Evolutionary conservation across 2,329 filamentous ascomycete species (phyloP), one percentile per base, ranked within the genome.

Genomic region (Apiospora phragmitis): DNA sequence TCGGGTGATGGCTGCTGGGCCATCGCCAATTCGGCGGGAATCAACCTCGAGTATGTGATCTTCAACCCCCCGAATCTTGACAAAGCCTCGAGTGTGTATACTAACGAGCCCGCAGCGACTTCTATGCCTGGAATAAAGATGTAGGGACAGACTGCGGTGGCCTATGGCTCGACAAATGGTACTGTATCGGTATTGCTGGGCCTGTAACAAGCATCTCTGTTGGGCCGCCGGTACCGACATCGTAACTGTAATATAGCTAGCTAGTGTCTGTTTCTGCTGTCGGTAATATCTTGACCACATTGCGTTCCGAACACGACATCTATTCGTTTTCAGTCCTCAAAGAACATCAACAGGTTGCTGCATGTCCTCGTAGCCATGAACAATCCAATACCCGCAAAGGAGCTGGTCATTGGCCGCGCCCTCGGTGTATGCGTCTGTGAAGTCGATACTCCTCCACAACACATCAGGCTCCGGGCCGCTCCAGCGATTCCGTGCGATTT

Each of bases 1-100:
- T 45, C 65, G 5, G 68, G 65, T 14, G 70, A 70, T 32, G 65
- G 65, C n/a, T 71, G 70, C 65, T 71, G 69, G 68, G 65, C 65
- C 14, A 70, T 71, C 4, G 68, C 65, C 38, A 69, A 65, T 26
- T 21, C 68, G 4, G 45, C 41, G 5, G 68, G 42, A 4, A 69
- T 69, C 24, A 32, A 69, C 14, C 29, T 69, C 4, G 43, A 35
- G 68, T 69, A 43, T 7, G 68, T 69, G 21, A 35, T n/a, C 26
- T 18, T 68, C 42, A 21, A 12, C 42, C 49, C 55, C 65, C 16
- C 1, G 21, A 18, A 9, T 24, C 41, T 67, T n/a, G 14, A 43
- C 24, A 9, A 26, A 26, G 8, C 35, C n/a, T 45, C 41, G 5
- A n/a, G 42, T 49, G 47, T 26, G 16, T 14, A 18, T 18, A 24